A percentile compares a stretch with the other conserved stretches of the same genome.
These are phyloP conservation scores for Cercophora scortea DNA, from an alignment of 495 filamentous ascomycete species.

Conservation along the genomic window DNA sequence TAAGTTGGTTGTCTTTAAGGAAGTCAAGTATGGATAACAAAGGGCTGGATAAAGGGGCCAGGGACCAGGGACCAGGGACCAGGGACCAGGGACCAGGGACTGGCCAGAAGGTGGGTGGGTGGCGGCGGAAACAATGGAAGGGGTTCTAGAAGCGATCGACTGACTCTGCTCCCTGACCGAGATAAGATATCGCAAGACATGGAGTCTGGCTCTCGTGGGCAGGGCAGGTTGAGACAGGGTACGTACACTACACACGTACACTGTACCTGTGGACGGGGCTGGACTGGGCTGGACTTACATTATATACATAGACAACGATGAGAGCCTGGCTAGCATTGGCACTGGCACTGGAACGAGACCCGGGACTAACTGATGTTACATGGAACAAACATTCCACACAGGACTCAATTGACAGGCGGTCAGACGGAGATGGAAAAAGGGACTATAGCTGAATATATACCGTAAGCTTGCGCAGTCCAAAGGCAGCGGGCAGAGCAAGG, in stretches of 20 bases:
- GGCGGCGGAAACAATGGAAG: neutral
- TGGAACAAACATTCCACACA: no score
- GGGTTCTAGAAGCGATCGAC: slow-evolving; percentile 18
- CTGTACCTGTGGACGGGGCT: neutral
- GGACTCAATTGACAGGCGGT: no score
- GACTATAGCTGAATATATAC: no score
- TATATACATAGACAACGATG: neutral
- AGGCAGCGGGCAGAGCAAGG: neutral
- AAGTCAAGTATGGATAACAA: neutral
- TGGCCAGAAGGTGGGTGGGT: slow-evolving; percentile 9
- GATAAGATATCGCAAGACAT: neutral
- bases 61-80: neutral
- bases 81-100: neutral
- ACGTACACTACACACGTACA: neutral
- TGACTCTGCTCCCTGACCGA: slow-evolving; percentile 3
- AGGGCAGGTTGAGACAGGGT: slow-evolving; percentile 5
- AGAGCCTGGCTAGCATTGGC: neutral
- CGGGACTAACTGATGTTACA: no score
- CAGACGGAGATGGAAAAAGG: no score
- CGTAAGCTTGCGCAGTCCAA: neutral
- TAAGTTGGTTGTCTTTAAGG: neutral
- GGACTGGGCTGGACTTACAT: no score
- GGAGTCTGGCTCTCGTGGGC: neutral
- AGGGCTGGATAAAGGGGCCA: slow-evolving; percentile 6
- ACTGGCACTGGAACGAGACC: no score